phyloP scores from a whole-genome alignment of 345 rosid genomes.

The Brassica rapa region DNA sequence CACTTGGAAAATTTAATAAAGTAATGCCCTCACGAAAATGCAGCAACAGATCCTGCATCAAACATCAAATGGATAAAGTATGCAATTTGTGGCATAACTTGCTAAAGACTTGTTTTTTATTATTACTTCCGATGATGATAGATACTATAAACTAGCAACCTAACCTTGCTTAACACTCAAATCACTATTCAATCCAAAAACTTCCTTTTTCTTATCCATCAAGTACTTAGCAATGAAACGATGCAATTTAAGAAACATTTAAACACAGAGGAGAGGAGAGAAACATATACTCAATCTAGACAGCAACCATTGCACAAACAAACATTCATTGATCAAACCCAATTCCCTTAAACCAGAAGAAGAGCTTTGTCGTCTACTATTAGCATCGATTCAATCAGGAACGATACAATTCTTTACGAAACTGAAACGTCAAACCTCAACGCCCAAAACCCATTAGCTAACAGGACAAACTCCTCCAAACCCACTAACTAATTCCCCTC shows the following conservation, averaged over 20 bases:
- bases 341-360: conserved; percentile 12
- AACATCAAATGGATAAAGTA: too few relatives aligned
- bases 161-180: not conserved
- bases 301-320: not conserved
- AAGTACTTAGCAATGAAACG: not conserved
- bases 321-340: conserved; percentile 14
- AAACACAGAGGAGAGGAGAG: conserved; percentile 4
- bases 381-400: not conserved
- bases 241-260: conserved; percentile 17
- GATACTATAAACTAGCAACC: not conserved
- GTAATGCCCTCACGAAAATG: too few relatives aligned
- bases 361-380: conserved; percentile 11
- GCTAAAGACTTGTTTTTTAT: not conserved
- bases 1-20: not conserved
- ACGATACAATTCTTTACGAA: not conserved
- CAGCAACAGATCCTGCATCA: too few relatives aligned
- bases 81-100: not conserved
- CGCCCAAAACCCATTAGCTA: conserved; percentile 20
- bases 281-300: conserved; percentile 13
- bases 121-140: not conserved
- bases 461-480: conserved; percentile 4
- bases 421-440: conserved; percentile 5
- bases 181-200: conserved; percentile 3
- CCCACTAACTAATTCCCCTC: conserved; percentile 15
- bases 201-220: not conserved